phyloP scores from a whole-genome alignment of 2,329 filamentous ascomycete genomes.

The Alternaria dauci region DNA sequence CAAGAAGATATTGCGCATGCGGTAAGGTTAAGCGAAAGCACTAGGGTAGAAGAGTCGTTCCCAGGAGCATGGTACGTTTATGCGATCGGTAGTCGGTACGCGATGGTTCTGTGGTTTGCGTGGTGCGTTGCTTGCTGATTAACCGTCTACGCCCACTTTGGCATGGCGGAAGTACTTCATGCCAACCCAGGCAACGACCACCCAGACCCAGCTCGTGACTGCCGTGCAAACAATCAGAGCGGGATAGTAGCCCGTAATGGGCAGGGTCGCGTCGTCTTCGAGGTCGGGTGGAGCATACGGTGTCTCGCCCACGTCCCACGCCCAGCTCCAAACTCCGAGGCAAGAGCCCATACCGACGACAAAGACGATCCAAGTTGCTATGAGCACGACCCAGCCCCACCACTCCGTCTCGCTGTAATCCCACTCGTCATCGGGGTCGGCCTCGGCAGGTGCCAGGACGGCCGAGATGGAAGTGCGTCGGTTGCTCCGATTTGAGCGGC shows the following conservation, averaged over 20 bases:
- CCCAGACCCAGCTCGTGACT: conserved; percentile 99
- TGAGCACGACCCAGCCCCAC: conserved; percentile 96
- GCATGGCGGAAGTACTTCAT: conserved; percentile 99
- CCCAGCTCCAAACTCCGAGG: conserved; percentile 96
- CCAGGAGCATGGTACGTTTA: conserved; percentile 16
- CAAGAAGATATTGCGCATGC: conserved; percentile 41
- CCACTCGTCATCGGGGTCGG: conserved; percentile 67
- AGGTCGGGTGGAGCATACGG: conserved; percentile 95
- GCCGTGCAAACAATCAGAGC: conserved; percentile 91
- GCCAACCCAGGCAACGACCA: conserved; percentile 94
- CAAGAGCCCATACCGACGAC: conserved; percentile 97
- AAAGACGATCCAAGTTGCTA: conserved; percentile 94
- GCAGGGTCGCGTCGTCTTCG: conserved; percentile 91
- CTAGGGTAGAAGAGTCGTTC: conserved; percentile 32
- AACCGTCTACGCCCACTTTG: conserved; percentile 74
- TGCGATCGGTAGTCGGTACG: conserved; percentile 18
- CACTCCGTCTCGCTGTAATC: conserved; percentile 95
- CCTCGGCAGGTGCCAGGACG: conserved; percentile 34
- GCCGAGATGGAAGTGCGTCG: conserved; percentile 35
- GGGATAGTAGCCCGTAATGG: conserved; percentile 97
- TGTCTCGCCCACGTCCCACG: conserved; percentile 97
- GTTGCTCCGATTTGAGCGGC: conserved; percentile 41
- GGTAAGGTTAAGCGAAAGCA: conserved; percentile 33
- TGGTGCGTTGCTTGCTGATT: conserved; percentile 11
- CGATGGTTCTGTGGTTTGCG: conserved; percentile 15